phyloP scores from a whole-genome alignment of 1,284 basidiomycete genomes.

The Spongispora temasekensis region DNA sequence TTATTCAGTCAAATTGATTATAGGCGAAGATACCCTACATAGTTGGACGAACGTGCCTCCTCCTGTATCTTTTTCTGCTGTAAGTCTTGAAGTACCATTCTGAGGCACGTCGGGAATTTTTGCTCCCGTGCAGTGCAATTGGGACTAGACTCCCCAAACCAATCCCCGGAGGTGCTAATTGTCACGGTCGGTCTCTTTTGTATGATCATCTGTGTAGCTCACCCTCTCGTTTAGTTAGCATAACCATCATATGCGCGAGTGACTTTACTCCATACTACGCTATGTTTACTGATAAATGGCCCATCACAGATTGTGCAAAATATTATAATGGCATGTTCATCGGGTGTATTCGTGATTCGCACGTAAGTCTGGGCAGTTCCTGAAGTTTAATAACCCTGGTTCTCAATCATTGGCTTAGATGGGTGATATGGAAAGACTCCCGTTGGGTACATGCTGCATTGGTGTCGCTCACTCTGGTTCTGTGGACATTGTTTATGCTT shows the following conservation, averaged over 20 bases:
- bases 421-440: constrained; percentile 24
- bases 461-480: constrained; percentile 11
- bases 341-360: constrained; percentile 25
- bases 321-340: constrained; percentile 20
- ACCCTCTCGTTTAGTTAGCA: too few relatives aligned
- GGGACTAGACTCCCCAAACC: not conserved
- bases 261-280: too few relatives aligned
- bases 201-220: not conserved
- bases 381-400: not conserved
- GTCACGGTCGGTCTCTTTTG: constrained; percentile 12
- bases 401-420: constrained; percentile 11
- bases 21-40: constrained; percentile 23
- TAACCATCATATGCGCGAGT: too few relatives aligned
- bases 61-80: constrained; percentile 11
- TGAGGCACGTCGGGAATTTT: too few relatives aligned
- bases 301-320: too few relatives aligned
- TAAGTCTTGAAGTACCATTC: constrained; percentile 1
- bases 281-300: too few relatives aligned
- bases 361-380: constrained; percentile 16
- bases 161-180: not conserved
- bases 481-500: constrained; percentile 14
- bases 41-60: constrained; percentile 10
- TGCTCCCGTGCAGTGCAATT: constrained; percentile 3
- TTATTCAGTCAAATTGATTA: not conserved
- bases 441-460: constrained; percentile 12